phyloP scores from a whole-genome alignment of 169 alveolate genomes.

The Plasmodium yoelii region DNA sequence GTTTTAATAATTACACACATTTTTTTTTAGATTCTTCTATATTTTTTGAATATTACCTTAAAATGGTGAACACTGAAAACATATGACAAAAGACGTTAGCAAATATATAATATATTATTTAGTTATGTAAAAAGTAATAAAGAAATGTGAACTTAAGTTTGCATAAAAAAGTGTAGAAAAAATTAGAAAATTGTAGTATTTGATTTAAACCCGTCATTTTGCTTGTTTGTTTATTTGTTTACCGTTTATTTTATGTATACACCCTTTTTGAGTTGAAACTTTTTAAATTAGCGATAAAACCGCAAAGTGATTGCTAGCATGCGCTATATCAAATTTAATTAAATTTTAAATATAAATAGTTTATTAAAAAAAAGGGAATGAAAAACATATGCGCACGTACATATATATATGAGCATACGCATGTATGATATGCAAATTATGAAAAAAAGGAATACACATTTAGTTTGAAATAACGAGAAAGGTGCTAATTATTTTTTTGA shows the following conservation, averaged over 20 bases:
- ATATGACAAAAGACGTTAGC: background rate
- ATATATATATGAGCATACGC: slow-evolving; percentile 15
- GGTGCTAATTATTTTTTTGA: slow-evolving; percentile 11
- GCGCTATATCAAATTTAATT: slow-evolving; percentile 31
- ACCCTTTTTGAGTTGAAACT: slow-evolving; percentile 11
- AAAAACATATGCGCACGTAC: slow-evolving; percentile 5
- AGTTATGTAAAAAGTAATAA: background rate
- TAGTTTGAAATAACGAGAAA: slow-evolving; percentile 7
- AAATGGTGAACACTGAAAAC: slow-evolving; percentile 7
- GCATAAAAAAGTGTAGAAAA: background rate
- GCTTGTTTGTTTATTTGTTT: no score
- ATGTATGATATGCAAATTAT: slow-evolving; percentile 14
- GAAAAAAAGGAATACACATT: slow-evolving; percentile 14
- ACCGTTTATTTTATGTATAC: background rate
- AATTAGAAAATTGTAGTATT: background rate
- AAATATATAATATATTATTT: background rate
- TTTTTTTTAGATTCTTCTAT: slow-evolving; percentile 32
- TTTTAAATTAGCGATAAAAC: slow-evolving; percentile 60
- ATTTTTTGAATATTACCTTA: slow-evolving; percentile 63
- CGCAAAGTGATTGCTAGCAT: slow-evolving; percentile 7
- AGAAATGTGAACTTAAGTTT: slow-evolving; percentile 1
- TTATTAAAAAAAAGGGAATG: slow-evolving; percentile 13
- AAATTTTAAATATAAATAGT: slow-evolving; percentile 24
- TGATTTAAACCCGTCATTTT: background rate
- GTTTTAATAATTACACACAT: slow-evolving; percentile 34